These are phyloP conservation scores for Epichloe brachyelytri DNA, from an alignment of 2,329 filamentous ascomycete species.

Conservation along the genomic window DNA sequence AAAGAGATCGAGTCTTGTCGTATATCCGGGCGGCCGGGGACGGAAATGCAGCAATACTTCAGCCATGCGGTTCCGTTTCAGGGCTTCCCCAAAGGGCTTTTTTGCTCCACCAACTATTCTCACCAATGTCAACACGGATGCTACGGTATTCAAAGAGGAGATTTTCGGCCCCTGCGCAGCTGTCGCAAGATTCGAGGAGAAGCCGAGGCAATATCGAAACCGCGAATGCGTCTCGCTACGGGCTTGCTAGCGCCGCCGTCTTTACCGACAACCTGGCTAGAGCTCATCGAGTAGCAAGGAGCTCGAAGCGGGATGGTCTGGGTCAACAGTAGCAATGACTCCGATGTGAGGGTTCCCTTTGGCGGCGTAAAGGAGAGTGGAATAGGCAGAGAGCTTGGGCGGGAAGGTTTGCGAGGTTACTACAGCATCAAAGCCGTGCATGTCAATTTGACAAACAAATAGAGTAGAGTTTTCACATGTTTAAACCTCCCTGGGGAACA, in stretches of 20 bases:
- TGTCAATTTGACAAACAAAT: constrained; percentile 13
- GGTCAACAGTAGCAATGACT: constrained; percentile 24
- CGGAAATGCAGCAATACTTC: too few relatives aligned
- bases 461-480: neutral
- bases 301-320: constrained; percentile 38
- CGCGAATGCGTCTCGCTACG: too few relatives aligned
- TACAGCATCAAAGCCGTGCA: constrained; percentile 18
- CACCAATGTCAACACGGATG: too few relatives aligned
- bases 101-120: too few relatives aligned
- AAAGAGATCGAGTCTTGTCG: constrained; percentile 39
- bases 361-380: constrained; percentile 20
- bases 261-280: constrained; percentile 24
- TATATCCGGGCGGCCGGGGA: too few relatives aligned
- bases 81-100: too few relatives aligned
- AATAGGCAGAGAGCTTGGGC: constrained; percentile 18
- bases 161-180: constrained; percentile 12
- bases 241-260: too few relatives aligned
- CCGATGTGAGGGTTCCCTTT: constrained; percentile 9
- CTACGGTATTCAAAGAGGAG: too few relatives aligned
- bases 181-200: constrained; percentile 15
- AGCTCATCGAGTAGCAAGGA: constrained; percentile 30
- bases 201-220: constrained; percentile 19
- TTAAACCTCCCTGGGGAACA: too few relatives aligned
- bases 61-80: too few relatives aligned
- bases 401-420: constrained; percentile 17